Evolutionary conservation across 345 rosid species (phyloP).

Genomic region (Zanthoxylum bungeanum): DNA sequence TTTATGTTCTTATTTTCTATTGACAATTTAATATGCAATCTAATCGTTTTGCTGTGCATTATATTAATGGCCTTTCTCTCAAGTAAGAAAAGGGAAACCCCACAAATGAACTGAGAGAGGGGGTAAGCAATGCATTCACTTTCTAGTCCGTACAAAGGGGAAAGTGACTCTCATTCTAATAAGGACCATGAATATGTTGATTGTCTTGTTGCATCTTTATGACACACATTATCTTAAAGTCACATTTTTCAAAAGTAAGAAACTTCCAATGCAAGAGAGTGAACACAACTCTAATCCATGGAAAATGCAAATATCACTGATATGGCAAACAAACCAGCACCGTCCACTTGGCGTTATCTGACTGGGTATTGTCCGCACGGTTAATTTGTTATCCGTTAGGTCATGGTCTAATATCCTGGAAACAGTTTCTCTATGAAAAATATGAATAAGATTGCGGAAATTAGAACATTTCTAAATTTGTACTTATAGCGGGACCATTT

Average conservation of each 20-base stretch:
- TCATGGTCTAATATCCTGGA: no score
- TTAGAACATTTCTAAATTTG: no score
- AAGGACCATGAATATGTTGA: constrained; percentile 28
- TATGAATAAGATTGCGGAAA: no score
- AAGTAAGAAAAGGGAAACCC: constrained; percentile 2
- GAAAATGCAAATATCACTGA: constrained; percentile 8
- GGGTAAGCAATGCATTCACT: constrained; percentile 22
- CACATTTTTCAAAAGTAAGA: constrained; percentile 27
- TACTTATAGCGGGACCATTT: no score
- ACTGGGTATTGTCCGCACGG: no score
- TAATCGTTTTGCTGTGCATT: no score
- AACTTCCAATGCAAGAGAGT: constrained; percentile 29
- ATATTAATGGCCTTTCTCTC: neutral
- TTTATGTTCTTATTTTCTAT: neutral
- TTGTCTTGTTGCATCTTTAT: constrained; percentile 20
- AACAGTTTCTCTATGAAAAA: no score
- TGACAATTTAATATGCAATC: no score
- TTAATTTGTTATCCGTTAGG: no score
- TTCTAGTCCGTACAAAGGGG: constrained; percentile 37
- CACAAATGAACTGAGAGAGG: constrained; percentile 9
- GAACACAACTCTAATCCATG: constrained; percentile 4
- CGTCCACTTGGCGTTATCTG: constrained; percentile 25
- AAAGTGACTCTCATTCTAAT: constrained; percentile 31
- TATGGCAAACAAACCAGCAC: constrained; percentile 10
- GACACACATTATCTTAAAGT: constrained; percentile 33